Percentiles rank a stretch among this genome's conserved stretches.
These are phyloP conservation scores for Pseudogymnoascus sp. DNA, from an alignment of 2,329 filamentous ascomycete genomes.

Conservation along the genomic window DNA sequence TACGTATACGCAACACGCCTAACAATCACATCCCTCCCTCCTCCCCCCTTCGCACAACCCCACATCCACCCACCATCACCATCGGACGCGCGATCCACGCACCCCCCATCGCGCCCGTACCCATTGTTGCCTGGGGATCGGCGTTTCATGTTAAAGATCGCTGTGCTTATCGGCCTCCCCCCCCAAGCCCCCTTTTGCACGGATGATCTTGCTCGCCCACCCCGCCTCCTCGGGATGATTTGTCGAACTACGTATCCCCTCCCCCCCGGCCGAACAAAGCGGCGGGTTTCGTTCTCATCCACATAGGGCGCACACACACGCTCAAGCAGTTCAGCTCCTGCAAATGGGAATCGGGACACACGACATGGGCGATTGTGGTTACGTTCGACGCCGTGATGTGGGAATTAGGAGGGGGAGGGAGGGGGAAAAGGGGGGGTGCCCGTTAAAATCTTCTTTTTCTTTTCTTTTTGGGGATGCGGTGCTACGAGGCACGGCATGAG, in stretches of 20 bases:
- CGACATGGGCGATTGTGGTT: background rate
- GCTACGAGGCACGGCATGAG: background rate
- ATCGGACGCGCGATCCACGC: background rate
- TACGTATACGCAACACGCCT: background rate
- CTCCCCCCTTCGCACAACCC: background rate
- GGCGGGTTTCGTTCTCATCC: background rate
- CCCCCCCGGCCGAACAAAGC: background rate
- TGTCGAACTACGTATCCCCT: background rate
- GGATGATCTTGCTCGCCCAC: background rate
- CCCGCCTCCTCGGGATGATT: background rate
- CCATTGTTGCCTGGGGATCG: background rate
- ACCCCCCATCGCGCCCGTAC: background rate
- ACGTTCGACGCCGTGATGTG: background rate
- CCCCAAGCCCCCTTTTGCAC: background rate
- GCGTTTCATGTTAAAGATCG: conserved; percentile 1
- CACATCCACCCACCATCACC: background rate
- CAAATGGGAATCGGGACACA: background rate
- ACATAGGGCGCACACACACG: no score
- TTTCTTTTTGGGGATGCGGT: background rate
- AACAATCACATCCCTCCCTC: background rate
- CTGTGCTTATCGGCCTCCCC: background rate
- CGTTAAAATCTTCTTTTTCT: background rate
- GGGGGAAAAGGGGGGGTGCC: background rate
- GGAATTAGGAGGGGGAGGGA: no score
- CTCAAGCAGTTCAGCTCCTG: background rate